A percentile compares a stretch with the other conserved stretches of the same genome.
Evolutionary conservation across 2,329 filamentous ascomycete species (phyloP).

Genomic region (Rachicladosporium sp.): DNA sequence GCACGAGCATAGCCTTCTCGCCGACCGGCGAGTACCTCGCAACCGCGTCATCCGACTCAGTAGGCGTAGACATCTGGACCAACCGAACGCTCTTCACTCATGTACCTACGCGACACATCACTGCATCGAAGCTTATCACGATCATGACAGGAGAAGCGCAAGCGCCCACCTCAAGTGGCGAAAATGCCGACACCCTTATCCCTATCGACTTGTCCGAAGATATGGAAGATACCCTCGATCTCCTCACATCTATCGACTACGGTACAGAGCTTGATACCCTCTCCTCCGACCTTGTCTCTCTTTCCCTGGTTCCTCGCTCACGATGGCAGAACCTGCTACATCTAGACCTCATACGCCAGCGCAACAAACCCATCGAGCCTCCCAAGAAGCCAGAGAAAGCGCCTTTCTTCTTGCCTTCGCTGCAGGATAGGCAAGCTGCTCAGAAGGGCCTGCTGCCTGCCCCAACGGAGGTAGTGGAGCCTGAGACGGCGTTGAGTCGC

Average conservation of each 20-base stretch:
- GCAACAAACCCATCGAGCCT: constrained; percentile 86
- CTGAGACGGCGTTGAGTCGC: constrained; percentile 20
- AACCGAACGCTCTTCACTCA: constrained; percentile 87
- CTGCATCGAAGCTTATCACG: constrained; percentile 57
- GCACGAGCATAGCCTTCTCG: constrained; percentile 78
- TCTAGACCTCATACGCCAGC: constrained; percentile 76
- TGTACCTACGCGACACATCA: constrained; percentile 72
- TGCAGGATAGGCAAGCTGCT: constrained; percentile 27
- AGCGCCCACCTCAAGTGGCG: constrained; percentile 64
- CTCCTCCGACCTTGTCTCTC: constrained; percentile 67
- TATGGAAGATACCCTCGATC: constrained; percentile 41
- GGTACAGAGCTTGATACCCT: constrained; percentile 34
- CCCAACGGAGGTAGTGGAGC: constrained; percentile 7
- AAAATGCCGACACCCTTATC: constrained; percentile 63
- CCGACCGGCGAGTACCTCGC: constrained; percentile 88
- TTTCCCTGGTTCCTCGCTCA: constrained; percentile 79
- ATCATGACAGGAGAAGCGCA: constrained; percentile 35
- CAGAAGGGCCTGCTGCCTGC: constrained; percentile 1
- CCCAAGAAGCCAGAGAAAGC: constrained; percentile 89
- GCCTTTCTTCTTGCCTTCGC: constrained; percentile 81
- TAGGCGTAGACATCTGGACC: constrained; percentile 92
- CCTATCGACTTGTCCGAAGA: constrained; percentile 59
- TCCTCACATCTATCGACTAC: constrained; percentile 30
- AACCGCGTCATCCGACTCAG: constrained; percentile 65
- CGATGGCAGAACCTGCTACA: constrained; percentile 92